Conservation (phyloP, 2,329 filamentous ascomycete species). For the Hypoxylon sp. region DNA sequence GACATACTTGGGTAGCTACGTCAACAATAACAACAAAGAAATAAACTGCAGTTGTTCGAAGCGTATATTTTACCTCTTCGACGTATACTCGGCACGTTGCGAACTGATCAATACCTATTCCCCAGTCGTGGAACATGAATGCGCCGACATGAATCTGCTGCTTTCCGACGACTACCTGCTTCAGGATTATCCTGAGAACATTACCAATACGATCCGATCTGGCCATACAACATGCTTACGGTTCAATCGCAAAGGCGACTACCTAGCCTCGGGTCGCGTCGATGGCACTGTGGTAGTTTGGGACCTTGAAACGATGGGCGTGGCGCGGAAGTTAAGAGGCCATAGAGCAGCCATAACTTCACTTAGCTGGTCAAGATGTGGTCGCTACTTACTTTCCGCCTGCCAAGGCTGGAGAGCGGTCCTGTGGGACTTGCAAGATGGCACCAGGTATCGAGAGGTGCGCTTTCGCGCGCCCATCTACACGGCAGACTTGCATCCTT, state of each 20-base stretch:
- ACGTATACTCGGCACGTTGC: background rate
- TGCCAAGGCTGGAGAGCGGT: constrained; percentile 98
- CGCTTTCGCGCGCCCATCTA: constrained; percentile 95
- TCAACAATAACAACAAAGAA: background rate
- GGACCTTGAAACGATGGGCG: constrained; percentile 97
- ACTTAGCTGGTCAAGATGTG: constrained; percentile 93
- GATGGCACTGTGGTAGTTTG: constrained; percentile 97
- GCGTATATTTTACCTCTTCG: background rate
- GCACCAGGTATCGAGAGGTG: constrained; percentile 81
- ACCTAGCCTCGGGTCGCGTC: constrained; percentile 91
- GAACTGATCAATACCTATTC: background rate
- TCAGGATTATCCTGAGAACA: constrained; percentile 89
- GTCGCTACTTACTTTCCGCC: constrained; percentile 89
- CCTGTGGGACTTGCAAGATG: constrained; percentile 86
- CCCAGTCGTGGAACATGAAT: constrained; percentile 36
- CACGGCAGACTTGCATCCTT: constrained; percentile 94
- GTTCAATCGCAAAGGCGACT: constrained; percentile 95
- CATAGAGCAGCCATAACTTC: constrained; percentile 96
- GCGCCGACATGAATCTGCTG: constrained; percentile 67
- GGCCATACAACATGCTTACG: constrained; percentile 77
- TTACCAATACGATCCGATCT: constrained; percentile 86
- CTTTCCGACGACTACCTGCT: constrained; percentile 74
- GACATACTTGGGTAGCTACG: background rate
- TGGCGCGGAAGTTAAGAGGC: constrained; percentile 92
- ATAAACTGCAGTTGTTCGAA: background rate